These are phyloP conservation scores for Trametes gibbosa DNA, from an alignment of 768 basidiomycete species.

Conservation along the genomic window DNA sequence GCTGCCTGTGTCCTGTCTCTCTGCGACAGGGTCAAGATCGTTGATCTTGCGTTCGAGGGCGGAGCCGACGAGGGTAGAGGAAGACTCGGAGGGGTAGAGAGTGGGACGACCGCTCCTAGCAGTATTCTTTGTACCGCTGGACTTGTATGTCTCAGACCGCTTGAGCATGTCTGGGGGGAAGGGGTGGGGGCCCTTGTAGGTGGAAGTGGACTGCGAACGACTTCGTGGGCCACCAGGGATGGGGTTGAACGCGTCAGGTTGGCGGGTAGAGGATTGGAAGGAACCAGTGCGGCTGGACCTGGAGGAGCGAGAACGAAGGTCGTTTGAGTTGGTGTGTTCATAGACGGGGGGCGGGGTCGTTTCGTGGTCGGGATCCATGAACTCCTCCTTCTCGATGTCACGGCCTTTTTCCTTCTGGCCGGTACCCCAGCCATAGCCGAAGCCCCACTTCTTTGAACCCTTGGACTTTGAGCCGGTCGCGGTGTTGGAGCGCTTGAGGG, in stretches of 20 bases:
- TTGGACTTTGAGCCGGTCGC: conserved; percentile 13
- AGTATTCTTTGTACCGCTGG: conserved; percentile 20
- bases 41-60: conserved; percentile 67
- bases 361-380: conserved; percentile 31
- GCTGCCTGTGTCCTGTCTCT: conserved; percentile 55
- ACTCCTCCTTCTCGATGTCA: conserved; percentile 28
- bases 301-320: conserved; percentile 8
- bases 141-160: conserved; percentile 23
- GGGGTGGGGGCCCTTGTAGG: conserved; percentile 8
- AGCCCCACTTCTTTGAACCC: conserved; percentile 40
- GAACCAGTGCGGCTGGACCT: conserved; percentile 1
- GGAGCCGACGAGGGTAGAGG: conserved; percentile 73
- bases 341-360: conserved; percentile 26
- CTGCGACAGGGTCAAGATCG: conserved; percentile 53
- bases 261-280: conserved; percentile 1
- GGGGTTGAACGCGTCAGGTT: conserved; percentile 1
- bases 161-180: conserved; percentile 9
- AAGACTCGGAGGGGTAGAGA: conserved; percentile 57
- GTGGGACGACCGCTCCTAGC: conserved; percentile 36
- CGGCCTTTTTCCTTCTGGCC: conserved; percentile 46
- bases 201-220: conserved; percentile 3
- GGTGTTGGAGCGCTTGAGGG: conserved; percentile 19
- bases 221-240: conserved; percentile 2
- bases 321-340: conserved; percentile 15
- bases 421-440: conserved; percentile 72